A percentile compares a stretch with the other conserved stretches of the same genome.
Evolutionary conservation across 805 yeast species (phyloP).

Genomic region (Ogataea paraovalis): DNA sequence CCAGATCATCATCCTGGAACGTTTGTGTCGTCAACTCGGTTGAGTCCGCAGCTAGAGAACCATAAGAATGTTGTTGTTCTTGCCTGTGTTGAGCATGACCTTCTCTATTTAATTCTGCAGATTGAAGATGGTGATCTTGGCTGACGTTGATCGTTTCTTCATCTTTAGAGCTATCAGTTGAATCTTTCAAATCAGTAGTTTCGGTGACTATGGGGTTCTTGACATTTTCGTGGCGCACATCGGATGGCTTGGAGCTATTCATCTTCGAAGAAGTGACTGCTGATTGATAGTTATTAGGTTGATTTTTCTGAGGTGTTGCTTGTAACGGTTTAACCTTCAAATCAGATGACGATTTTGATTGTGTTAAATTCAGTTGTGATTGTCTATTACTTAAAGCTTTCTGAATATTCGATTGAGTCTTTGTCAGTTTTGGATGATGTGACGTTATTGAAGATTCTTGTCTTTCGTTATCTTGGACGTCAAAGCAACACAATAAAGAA

Average conservation of each 20-base stretch:
- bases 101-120: neutral
- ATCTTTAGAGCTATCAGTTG: conserved; percentile 34
- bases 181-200: conserved; percentile 31
- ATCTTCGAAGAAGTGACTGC: conserved; percentile 1
- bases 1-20: neutral
- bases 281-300: conserved; percentile 2
- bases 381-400: conserved; percentile 28
- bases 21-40: neutral
- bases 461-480: conserved; percentile 26
- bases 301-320: neutral
- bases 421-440: conserved; percentile 25
- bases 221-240: neutral
- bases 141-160: conserved; percentile 26
- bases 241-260: neutral
- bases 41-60: neutral
- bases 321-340: conserved; percentile 4
- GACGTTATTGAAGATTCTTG: conserved; percentile 23
- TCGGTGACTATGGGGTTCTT: conserved; percentile 23
- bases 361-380: conserved; percentile 10
- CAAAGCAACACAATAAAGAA: conserved; percentile 34
- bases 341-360: conserved; percentile 7
- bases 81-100: conserved; percentile 3
- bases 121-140: conserved; percentile 2
- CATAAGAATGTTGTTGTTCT: conserved; percentile 10
- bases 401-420: conserved; percentile 33